Evolutionary conservation across 768 basidiomycete genomes (phyloP).

Genomic region (Heimioporus sp.): DNA sequence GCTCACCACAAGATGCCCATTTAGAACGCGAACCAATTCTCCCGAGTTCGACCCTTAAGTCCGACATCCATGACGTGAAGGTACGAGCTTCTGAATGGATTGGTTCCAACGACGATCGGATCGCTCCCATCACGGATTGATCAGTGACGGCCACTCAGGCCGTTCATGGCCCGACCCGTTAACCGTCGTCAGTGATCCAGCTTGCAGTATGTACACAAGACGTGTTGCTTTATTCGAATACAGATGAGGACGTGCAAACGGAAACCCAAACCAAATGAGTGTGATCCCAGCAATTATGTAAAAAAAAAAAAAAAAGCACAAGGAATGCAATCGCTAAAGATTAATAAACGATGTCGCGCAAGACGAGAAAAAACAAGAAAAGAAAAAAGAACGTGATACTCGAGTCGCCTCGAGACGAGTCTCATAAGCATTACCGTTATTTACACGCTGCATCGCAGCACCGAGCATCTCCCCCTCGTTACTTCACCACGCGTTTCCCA

Average conservation of each 20-base stretch:
- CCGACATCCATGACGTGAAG: no score
- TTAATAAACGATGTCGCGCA: slow-evolving; percentile 5
- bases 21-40: no score
- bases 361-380: not conserved
- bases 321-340: not conserved
- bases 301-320: not conserved
- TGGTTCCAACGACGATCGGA: no score
- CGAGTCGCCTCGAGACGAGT: slow-evolving; percentile 10
- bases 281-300: not conserved
- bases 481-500: slow-evolving; percentile 3
- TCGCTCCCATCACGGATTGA: no score
- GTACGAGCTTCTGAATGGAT: no score
- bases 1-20: no score
- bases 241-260: slow-evolving; percentile 4
- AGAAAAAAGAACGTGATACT: slow-evolving; percentile 19
- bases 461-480: not conserved
- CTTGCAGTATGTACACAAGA: not conserved
- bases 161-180: no score
- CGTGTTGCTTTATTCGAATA: slow-evolving; percentile 7
- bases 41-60: no score
- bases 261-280: slow-evolving; percentile 2
- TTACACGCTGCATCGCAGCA: no score
- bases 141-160: no score
- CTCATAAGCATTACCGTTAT: no score
- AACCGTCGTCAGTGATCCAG: no score